Evolutionary conservation across 2,329 filamentous ascomycete species (phyloP), one percentile per base, ranked within the genome.

Genomic region (Bipolaris cookei): DNA sequence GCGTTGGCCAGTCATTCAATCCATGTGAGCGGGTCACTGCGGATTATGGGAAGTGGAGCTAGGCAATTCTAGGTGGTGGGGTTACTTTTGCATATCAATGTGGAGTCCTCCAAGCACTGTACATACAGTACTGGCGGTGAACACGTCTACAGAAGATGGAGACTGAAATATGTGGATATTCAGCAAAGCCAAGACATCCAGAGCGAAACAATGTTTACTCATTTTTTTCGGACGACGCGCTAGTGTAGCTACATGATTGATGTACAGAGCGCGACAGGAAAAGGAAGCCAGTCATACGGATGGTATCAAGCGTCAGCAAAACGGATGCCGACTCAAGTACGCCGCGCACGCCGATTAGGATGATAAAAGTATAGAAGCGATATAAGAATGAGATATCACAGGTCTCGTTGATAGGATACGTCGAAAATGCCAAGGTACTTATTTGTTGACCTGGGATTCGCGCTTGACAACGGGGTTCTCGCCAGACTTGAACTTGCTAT

Each of bases 381-480:
- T 48, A 44, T 30, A 46, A 4, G n/a, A 34, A 28, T 16, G 30
- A 28, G 47, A 39, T 16, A 30, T 52, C 23, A 35, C 34, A 35
- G 34, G 41, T 45, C 53, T 48, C 21, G 23, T 18, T 25, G 10
- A 32, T 20, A 51, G 25, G 42, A 23, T 42, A 34, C 10, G 14
- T 10, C 39, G 49, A 20, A 47, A 18, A 25, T 38, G 18, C 30
- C n/a, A 23, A 39, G 14, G 30, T 21, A 34, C 46, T 52, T 81
- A 85, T 71, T 82, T 83, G 65, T 83, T 85, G 41, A 71, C 80
- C 11, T 75, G 65, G 4, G 81, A 80, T 6, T 82, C 78, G 6
- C 64, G 54, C 18, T 73, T 76, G 28, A 81, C 65, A 5, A 79
- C 72, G 7, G 80, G 81, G 62, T 84, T 84, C 30, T 79, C 69